These are phyloP conservation scores for Beauveria asiatica DNA, from an alignment of 2,329 filamentous ascomycete genomes.

Conservation along the genomic window DNA sequence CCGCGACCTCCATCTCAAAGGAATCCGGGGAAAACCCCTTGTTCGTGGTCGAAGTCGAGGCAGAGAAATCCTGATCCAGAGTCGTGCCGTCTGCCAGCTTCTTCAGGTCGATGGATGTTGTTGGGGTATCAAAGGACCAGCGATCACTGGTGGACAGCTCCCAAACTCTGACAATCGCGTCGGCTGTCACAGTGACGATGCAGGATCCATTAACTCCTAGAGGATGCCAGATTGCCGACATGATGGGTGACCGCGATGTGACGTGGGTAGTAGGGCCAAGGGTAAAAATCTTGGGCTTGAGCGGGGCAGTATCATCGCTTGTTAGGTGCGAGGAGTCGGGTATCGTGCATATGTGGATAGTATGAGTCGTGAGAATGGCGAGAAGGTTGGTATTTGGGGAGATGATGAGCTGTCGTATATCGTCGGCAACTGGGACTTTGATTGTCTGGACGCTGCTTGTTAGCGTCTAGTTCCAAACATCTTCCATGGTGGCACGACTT, in stretches of 20 bases:
- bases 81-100: conserved; percentile 80
- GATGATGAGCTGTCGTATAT: conserved; percentile 76
- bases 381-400: conserved; percentile 77
- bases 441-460: conserved; percentile 47
- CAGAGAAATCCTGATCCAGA: conserved; percentile 73
- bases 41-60: conserved; percentile 63
- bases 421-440: conserved; percentile 67
- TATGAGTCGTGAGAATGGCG: conserved; percentile 79
- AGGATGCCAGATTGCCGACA: conserved; percentile 85
- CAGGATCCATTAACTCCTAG: conserved; percentile 73
- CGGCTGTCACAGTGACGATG: conserved; percentile 79
- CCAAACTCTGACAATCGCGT: conserved; percentile 85
- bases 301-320: conserved; percentile 54
- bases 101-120: conserved; percentile 77
- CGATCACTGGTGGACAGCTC: conserved; percentile 77
- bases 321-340: conserved; percentile 72
- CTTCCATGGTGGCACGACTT: conserved; percentile 14
- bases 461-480: conserved; percentile 14
- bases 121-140: conserved; percentile 78
- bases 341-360: conserved; percentile 77
- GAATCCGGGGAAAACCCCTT: conserved; percentile 82
- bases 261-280: conserved; percentile 91
- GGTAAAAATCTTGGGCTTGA: conserved; percentile 80
- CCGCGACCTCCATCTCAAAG: conserved; percentile 89
- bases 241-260: conserved; percentile 71